Conservation (phyloP, 352 stramenopile species). For the Pythium insidiosum region DNA sequence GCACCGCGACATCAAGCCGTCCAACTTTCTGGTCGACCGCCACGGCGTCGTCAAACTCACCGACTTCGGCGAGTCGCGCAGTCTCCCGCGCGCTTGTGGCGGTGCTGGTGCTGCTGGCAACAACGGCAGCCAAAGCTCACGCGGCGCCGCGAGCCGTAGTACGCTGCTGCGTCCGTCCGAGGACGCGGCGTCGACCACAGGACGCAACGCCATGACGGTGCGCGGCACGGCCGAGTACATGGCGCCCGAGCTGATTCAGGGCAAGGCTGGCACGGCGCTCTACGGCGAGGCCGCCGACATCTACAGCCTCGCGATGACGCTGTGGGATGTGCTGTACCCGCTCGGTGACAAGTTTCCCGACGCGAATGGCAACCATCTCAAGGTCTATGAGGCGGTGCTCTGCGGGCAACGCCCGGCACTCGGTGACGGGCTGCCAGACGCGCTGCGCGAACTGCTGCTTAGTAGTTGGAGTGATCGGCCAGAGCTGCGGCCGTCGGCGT, state of each 20-base stretch:
- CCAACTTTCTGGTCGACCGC: conserved; percentile 72
- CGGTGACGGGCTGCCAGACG: conserved; percentile 19
- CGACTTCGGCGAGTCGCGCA: too few relatives aligned
- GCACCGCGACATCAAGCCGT: conserved; percentile 64
- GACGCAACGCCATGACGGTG: conserved; percentile 47
- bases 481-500: conserved; percentile 37
- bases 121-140: too few relatives aligned
- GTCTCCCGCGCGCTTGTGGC: too few relatives aligned
- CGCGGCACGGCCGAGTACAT: conserved; percentile 76
- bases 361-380: conserved; percentile 49
- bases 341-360: conserved; percentile 43
- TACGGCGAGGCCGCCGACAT: conserved; percentile 71
- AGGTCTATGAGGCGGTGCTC: conserved; percentile 64
- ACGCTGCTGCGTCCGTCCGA: too few relatives aligned
- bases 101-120: too few relatives aligned
- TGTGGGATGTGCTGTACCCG: conserved; percentile 73
- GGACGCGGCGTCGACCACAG: background rate
- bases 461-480: conserved; percentile 43
- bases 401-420: conserved; percentile 42
- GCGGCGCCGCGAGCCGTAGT: too few relatives aligned
- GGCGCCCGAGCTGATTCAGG: conserved; percentile 70
- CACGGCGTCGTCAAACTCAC: conserved; percentile 63
- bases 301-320: conserved; percentile 63
- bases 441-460: conserved; percentile 37
- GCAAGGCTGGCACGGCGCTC: conserved; percentile 51